A percentile compares a stretch with the other conserved stretches of the same genome.
These are phyloP conservation scores for Asterophora lycoperdoides DNA, from an alignment of 768 basidiomycete species.

Conservation along the genomic window DNA sequence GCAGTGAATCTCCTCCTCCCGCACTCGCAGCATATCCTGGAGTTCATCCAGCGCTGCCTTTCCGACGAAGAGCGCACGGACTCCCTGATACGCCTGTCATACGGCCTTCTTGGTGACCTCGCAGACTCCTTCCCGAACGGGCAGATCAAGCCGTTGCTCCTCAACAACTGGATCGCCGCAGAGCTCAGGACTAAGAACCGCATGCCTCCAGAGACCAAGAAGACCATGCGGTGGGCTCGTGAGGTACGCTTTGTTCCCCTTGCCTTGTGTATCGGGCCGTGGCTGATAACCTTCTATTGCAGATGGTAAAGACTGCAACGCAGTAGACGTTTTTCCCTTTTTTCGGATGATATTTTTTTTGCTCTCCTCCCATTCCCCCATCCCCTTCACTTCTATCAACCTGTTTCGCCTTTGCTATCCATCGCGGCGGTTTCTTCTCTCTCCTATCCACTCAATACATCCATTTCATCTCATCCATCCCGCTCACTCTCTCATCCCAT, in stretches of 20 bases:
- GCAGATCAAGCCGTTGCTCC: conserved; percentile 73
- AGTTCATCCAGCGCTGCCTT: conserved; percentile 75
- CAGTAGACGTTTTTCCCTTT: conserved; percentile 44
- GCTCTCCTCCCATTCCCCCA: not conserved
- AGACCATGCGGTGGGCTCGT: conserved; percentile 88
- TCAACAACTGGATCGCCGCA: conserved; percentile 73
- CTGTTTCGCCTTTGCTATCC: not conserved
- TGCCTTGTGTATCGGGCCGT: not conserved
- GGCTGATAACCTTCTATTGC: conserved; percentile 6
- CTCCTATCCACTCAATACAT: conserved; percentile 6
- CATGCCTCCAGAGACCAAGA: conserved; percentile 75
- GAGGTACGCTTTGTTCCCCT: conserved; percentile 53
- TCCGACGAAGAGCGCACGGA: conserved; percentile 84
- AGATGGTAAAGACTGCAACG: conserved; percentile 82
- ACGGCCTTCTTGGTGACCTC: conserved; percentile 90
- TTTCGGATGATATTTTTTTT: conserved; percentile 16
- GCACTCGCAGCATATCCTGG: conserved; percentile 70
- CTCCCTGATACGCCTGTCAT: conserved; percentile 62
- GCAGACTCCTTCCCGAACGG: conserved; percentile 83
- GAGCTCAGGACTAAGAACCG: conserved; percentile 73
- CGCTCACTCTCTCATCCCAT: conserved; percentile 12
- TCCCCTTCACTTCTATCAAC: too few species aligned
- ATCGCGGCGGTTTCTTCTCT: conserved; percentile 3
- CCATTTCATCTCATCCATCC: conserved; percentile 23
- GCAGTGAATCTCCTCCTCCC: conserved; percentile 56